Evolutionary conservation across 2,329 filamentous ascomycete species (phyloP).

Genomic region (Phialophora chinensis): DNA sequence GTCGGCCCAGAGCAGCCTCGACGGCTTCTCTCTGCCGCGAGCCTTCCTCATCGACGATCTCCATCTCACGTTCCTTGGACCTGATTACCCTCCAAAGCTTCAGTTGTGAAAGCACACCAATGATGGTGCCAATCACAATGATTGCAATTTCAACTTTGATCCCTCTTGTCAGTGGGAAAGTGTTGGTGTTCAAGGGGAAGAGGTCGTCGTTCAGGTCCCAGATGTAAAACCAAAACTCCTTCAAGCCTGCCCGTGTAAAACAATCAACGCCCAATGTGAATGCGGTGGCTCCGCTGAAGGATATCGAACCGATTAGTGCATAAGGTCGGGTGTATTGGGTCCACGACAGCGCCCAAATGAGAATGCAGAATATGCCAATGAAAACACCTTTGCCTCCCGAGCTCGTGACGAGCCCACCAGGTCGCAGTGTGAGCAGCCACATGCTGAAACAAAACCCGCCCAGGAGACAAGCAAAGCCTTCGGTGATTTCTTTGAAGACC

Average conservation of each 20-base stretch:
- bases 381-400: conserved; percentile 72
- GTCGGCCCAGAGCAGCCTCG: conserved; percentile 73
- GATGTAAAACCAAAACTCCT: conserved; percentile 94
- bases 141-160: conserved; percentile 84
- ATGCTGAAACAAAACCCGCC: conserved; percentile 85
- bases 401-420: conserved; percentile 73
- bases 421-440: conserved; percentile 83
- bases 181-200: conserved; percentile 76
- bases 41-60: conserved; percentile 56
- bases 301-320: conserved; percentile 74
- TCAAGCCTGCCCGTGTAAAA: conserved; percentile 85
- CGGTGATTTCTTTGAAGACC: conserved; percentile 82
- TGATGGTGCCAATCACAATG: conserved; percentile 73
- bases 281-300: conserved; percentile 81
- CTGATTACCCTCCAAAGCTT: conserved; percentile 83
- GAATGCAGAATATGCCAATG: conserved; percentile 73
- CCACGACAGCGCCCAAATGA: conserved; percentile 75
- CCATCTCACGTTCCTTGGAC: conserved; percentile 55
- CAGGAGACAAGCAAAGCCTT: conserved; percentile 83
- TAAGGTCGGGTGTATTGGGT: conserved; percentile 78
- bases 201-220: conserved; percentile 81
- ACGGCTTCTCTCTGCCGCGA: conserved; percentile 64
- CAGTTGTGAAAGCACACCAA: conserved; percentile 82
- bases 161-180: conserved; percentile 84
- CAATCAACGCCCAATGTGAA: conserved; percentile 87